Conservation (phyloP, 2,329 filamentous ascomycete species). For the Aspergillus arachidicola region DNA sequence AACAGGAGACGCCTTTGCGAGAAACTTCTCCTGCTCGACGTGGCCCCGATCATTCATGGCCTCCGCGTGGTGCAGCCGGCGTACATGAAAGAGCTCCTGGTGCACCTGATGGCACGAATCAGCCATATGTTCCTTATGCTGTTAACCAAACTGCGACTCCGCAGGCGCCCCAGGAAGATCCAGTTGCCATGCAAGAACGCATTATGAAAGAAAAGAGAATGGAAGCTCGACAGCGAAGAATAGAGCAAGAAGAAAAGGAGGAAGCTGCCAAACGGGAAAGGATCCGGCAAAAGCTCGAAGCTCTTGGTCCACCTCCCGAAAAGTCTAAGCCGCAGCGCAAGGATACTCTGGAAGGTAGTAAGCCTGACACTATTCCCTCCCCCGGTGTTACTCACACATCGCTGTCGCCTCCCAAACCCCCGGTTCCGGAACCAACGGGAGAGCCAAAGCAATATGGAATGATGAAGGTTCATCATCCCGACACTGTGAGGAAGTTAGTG, state of each 20-base stretch:
- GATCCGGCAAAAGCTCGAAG: conserved; percentile 58
- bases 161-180: conserved; percentile 38
- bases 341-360: conserved; percentile 30
- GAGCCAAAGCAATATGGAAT: conserved; percentile 63
- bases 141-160: conserved; percentile 22
- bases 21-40: conserved; percentile 32
- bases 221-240: conserved; percentile 55
- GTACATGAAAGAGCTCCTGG: conserved; percentile 31
- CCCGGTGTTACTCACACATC: conserved; percentile 36
- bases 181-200: conserved; percentile 58
- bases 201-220: conserved; percentile 64
- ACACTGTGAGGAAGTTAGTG: conserved; percentile 52
- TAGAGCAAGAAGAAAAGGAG: conserved; percentile 59
- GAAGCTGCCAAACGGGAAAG: conserved; percentile 61
- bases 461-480: conserved; percentile 63
- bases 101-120: conserved; percentile 22
- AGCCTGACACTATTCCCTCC: conserved; percentile 23
- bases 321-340: conserved; percentile 34
- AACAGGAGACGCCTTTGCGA: conserved; percentile 24
- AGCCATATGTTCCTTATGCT: conserved; percentile 18
- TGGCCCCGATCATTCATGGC: conserved; percentile 30
- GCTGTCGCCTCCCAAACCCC: conserved; percentile 60
- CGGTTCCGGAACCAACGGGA: conserved; percentile 59
- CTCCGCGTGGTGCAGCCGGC: conserved; percentile 30
- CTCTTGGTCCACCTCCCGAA: conserved; percentile 51